These are phyloP conservation scores for Emiliania huxleyi DNA, from an alignment of 78 protist species.

Conservation along the genomic window DNA sequence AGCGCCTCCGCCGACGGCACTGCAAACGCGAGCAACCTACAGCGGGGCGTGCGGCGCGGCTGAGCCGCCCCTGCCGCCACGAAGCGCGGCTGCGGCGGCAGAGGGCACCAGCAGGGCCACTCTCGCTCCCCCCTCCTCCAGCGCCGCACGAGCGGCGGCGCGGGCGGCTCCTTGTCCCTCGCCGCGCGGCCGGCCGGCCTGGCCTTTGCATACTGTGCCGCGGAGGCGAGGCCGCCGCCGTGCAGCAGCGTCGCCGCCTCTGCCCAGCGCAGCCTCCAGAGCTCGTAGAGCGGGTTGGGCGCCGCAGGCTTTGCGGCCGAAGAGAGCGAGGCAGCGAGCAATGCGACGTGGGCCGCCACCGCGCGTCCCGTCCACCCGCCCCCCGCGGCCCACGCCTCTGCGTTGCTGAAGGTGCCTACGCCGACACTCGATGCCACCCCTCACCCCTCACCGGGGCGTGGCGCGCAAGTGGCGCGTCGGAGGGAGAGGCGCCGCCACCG, in stretches of 20 bases:
- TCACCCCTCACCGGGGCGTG: too few relatives aligned
- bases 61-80: too few relatives aligned
- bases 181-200: not conserved
- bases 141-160: not conserved
- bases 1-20: not conserved
- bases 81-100: too few relatives aligned
- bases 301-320: too few relatives aligned
- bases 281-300: not conserved
- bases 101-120: slow-evolving; percentile 13
- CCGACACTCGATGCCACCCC: too few relatives aligned
- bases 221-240: not conserved
- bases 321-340: not conserved
- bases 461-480: too few relatives aligned
- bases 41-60: too few relatives aligned
- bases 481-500: too few relatives aligned
- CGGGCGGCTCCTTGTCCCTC: not conserved
- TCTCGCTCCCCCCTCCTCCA: not conserved
- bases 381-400: not conserved
- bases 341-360: not conserved
- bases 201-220: not conserved
- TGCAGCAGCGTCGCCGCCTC: not conserved
- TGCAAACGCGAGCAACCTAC: not conserved
- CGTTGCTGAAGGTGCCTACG: too few relatives aligned
- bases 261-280: not conserved
- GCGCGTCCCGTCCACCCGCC: not conserved